Conservation (phyloP, 306 rosid genomes). For the Macrotyloma uniflorum region DNA sequence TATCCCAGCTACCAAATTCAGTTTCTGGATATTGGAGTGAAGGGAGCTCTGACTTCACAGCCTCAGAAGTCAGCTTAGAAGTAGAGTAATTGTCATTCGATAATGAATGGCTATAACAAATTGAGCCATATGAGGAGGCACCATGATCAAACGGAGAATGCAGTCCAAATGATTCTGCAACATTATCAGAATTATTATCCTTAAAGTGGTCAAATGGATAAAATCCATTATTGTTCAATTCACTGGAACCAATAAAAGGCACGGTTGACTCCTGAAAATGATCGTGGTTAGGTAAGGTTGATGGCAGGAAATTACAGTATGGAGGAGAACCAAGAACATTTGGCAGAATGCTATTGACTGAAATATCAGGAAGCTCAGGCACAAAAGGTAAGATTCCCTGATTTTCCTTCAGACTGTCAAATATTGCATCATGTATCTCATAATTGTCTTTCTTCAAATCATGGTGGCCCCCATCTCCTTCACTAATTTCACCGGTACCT, state of each 20-base stretch:
- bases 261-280: slow-evolving; percentile 66
- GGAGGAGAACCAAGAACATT: slow-evolving; percentile 70
- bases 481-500: slow-evolving; percentile 48
- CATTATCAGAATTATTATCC: slow-evolving; percentile 53
- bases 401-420: slow-evolving; percentile 59
- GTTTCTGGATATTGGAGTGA: slow-evolving; percentile 97
- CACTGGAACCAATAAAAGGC: slow-evolving; percentile 54
- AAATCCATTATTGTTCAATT: slow-evolving; percentile 49
- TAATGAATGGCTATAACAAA: slow-evolving; percentile 70
- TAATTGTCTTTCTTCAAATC: slow-evolving; percentile 54
- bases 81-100: slow-evolving; percentile 91
- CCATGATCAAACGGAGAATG: slow-evolving; percentile 60
- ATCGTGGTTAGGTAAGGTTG: slow-evolving; percentile 62
- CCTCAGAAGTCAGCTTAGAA: slow-evolving; percentile 72
- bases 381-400: slow-evolving; percentile 55
- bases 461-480: slow-evolving; percentile 50
- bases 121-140: slow-evolving; percentile 50
- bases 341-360: slow-evolving; percentile 50
- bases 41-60: slow-evolving; percentile 99
- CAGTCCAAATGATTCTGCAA: slow-evolving; percentile 52
- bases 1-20: slow-evolving; percentile 75
- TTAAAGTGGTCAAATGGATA: slow-evolving; percentile 53
- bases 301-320: slow-evolving; percentile 54
- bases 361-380: slow-evolving; percentile 57
- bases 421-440: slow-evolving; percentile 66